Percentiles rank a stretch among this genome's conserved stretches.
Evolutionary conservation across 1,139 yeast genomes (phyloP).

Genomic region (Protomyces gravidus): DNA sequence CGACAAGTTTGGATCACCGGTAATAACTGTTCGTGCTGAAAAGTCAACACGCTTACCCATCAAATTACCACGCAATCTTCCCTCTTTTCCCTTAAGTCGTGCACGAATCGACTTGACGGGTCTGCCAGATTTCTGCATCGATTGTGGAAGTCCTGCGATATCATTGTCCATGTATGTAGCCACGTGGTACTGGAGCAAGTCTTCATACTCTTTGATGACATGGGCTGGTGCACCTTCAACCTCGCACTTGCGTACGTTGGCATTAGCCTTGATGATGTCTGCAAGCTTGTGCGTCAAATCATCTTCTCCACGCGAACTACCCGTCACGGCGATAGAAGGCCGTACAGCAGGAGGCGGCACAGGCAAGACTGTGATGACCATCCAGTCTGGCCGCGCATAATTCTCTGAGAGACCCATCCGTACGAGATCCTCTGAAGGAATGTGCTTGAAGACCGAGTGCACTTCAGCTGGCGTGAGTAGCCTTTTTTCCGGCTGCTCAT

Average conservation of each 20-base stretch:
- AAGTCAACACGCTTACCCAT: constrained; percentile 99
- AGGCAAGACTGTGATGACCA: constrained; percentile 90
- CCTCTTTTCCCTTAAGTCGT: constrained; percentile 97
- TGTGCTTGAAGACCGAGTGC: constrained; percentile 85
- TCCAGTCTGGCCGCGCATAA: constrained; percentile 98
- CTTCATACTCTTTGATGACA: constrained; percentile 93
- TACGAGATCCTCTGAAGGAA: constrained; percentile 74
- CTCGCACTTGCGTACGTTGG: constrained; percentile 90
- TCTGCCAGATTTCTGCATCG: constrained; percentile 96
- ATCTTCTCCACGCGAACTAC: constrained; percentile 99
- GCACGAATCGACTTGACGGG: constrained; percentile 98
- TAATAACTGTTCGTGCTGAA: constrained; percentile 97
- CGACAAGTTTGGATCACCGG: constrained; percentile 97
- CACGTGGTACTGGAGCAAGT: constrained; percentile 90
- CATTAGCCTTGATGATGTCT: constrained; percentile 92
- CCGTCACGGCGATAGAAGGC: constrained; percentile 96
- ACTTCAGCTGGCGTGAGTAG: constrained; percentile 84
- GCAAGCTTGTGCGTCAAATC: constrained; percentile 97
- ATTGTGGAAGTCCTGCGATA: constrained; percentile 99
- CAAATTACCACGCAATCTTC: constrained; percentile 94
- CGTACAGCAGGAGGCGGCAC: constrained; percentile 99
- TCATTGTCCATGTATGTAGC: constrained; percentile 99
- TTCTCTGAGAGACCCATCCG: constrained; percentile 89
- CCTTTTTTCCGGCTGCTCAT: constrained; percentile 85
- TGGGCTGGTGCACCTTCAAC: constrained; percentile 99